A percentile compares a stretch with the other conserved stretches of the same genome.
These are phyloP conservation scores for Diaporthe helianthi DNA, from an alignment of 2,329 filamentous ascomycete species.

Conservation along the genomic window DNA sequence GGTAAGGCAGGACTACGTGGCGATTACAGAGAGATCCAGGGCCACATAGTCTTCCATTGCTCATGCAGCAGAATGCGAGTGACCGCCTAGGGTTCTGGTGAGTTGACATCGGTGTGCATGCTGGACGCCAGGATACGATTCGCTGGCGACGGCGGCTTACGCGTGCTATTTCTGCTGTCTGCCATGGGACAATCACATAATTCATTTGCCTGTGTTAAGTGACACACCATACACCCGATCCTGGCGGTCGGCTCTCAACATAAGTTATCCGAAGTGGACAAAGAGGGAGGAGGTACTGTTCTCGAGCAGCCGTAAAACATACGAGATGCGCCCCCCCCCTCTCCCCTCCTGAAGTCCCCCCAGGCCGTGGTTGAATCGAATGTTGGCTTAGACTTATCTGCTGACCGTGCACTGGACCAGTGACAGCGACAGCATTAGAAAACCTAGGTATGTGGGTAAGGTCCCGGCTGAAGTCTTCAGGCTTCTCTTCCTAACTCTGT, in stretches of 20 bases:
- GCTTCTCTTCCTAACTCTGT: not conserved
- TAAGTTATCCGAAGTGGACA: too few species aligned
- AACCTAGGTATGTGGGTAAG: not conserved
- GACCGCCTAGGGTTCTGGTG: not conserved
- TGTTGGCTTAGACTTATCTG: too few species aligned
- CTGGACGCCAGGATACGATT: too few species aligned
- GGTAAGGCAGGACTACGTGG: not conserved
- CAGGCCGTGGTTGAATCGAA: too few species aligned
- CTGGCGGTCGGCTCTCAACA: too few species aligned
- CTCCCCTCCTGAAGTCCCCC: too few species aligned
- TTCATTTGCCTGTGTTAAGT: not conserved
- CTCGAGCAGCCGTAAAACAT: too few species aligned
- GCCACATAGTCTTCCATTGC: not conserved
- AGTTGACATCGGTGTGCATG: not conserved
- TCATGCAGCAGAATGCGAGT: not conserved
- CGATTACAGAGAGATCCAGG: not conserved
- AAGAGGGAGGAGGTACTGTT: too few species aligned
- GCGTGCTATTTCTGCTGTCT: not conserved
- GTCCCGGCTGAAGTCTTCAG: not conserved
- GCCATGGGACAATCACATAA: too few species aligned
- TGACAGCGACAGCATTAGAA: not conserved
- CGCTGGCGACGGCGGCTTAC: not conserved
- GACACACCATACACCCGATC: too few species aligned
- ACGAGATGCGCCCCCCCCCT: too few species aligned
- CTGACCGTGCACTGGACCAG: too few species aligned